A percentile compares a stretch with the other conserved stretches of the same genome.
Evolutionary conservation across 805 yeast genomes (phyloP).

Genomic region (Yamadazyma ubonensis): DNA sequence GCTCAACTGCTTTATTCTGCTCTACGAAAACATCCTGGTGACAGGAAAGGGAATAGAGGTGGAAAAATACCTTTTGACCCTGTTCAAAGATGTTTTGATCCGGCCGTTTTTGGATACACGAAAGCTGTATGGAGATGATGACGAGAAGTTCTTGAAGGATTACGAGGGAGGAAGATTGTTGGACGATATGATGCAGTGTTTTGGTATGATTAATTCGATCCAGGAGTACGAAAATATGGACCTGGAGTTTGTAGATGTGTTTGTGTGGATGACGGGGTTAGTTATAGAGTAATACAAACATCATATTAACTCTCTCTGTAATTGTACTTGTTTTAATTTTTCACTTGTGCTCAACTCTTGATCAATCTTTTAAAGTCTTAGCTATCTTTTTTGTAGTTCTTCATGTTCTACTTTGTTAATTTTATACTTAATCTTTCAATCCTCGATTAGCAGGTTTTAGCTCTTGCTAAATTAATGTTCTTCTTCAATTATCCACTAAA

Average conservation of each 20-base stretch:
- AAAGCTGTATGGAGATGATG: conserved; percentile 7
- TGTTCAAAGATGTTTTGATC: conserved; percentile 29
- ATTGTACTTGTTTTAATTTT: too few relatives aligned
- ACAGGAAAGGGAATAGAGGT: conserved; percentile 21
- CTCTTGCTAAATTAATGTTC: too few relatives aligned
- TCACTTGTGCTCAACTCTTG: too few relatives aligned
- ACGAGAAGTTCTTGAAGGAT: conserved; percentile 8
- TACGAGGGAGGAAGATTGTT: conserved; percentile 13
- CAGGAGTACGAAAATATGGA: conserved; percentile 10
- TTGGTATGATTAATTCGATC: conserved; percentile 16
- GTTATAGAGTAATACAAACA: not conserved
- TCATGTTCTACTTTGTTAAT: too few relatives aligned
- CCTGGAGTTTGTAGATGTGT: conserved; percentile 19
- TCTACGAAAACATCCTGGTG: conserved; percentile 18
- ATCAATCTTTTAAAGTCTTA: too few relatives aligned
- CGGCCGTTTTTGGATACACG: conserved; percentile 25
- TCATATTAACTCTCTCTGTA: too few relatives aligned
- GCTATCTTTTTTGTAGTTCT: too few relatives aligned
- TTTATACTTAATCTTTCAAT: too few relatives aligned
- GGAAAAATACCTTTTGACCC: conserved; percentile 25
- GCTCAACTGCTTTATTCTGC: conserved; percentile 25
- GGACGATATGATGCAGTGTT: conserved; percentile 15
- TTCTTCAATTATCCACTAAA: too few relatives aligned
- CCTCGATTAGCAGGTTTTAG: too few relatives aligned
- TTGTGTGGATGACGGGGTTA: conserved; percentile 23